Evolutionary conservation across 2,329 filamentous ascomycete genomes (phyloP), one percentile per base, ranked within the genome.

Genomic region (Albophoma yamanashiensis): DNA sequence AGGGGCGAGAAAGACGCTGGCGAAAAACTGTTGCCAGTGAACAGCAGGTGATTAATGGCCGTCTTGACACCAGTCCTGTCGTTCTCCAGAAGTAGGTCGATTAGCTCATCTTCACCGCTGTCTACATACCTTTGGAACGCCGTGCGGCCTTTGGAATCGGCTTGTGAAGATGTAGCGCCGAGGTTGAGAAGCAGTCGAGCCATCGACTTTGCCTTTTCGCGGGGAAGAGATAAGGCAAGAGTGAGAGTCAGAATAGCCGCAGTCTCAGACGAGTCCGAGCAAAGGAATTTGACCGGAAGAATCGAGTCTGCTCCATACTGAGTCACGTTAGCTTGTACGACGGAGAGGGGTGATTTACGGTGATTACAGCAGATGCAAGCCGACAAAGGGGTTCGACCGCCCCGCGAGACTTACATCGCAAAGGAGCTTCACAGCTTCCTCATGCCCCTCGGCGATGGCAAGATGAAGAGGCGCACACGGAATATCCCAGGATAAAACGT

Each of bases 221-320:
- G 65, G 0, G 88, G 83, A 7, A 92, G 81, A 14, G 80, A 75
- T 36, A 90, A 73, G 1, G 88, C 83, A n/a, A 95, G 77, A 0
- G 85, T 80, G 9, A 93, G 74, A 0, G 86, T 88, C 56, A 94
- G 76, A 53, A 93, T 86, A 0, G 86, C 88, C 0, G 76, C 80
- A 36, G 76, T 75, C 2, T 82, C 79, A 4, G 74, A 74, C 56
- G 78, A 79, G 60, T 81, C 67, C 1, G 75, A 71, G 60, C 79
- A 72, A 12, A 82, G 67, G 34, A 88, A 78, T 71, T 92, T 92
- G 69, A 94, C 78, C 0, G 91, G 90, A 27, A 91, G 76, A 20
- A 92, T 76, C 0, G 88, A 80, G 70, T 95, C 90, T 5, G 90
- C 89, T 9, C 89, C 91, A 67, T 90, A 94, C 63, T 87, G n/a